Evolutionary conservation across 192 early-diverging fungal genomes (phyloP), one percentile per base, ranked within the genome.

Genomic region (Linnemannia exigua): DNA sequence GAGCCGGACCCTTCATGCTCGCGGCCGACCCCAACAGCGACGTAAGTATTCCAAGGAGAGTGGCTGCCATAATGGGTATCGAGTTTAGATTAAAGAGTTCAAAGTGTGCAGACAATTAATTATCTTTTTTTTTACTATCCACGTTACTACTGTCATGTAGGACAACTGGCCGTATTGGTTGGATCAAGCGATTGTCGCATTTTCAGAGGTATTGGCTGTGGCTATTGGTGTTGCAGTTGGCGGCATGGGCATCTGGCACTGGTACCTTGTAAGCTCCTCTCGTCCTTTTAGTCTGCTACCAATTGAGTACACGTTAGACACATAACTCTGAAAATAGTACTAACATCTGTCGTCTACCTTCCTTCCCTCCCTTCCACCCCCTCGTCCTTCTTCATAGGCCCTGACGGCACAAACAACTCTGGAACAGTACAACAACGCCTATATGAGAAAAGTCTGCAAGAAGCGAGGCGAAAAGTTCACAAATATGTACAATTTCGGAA

Each of bases 381-480:
- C n/a, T n/a, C n/a, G n/a, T n/a, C n/a, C n/a, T n/a, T n/a, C n/a
- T n/a, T n/a, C n/a, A n/a, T 76, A 92, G 91, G 70, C 90, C 4
- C 44, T 91, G 37, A 91, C 91, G 17, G 90, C 89, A 20, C 92
- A 93, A 54, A 93, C 92, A n/a, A 93, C 92, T 20, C 84, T 93
- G n/a, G 92, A 93, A 41, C 91, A 91, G 66, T 91, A 91, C 87
- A 91, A 93, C 48, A 93, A 93, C 68, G 50, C 87, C 22, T 91
- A 91, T 35, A 91, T 90, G 54, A 91, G 82, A 80, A 81, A 80
- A 37, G 47, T 90, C 33, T 82, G 87, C 51, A 90, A 88, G 77
- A 81, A 67, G 67, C 84, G 90, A 70, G 91, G 91, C 35, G 92
- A 93, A 72, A 89, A 79, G 73, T 79, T 76, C 36, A 67, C 72